A percentile compares a stretch with the other conserved stretches of the same genome.
phyloP scores from a whole-genome alignment of 768 basidiomycete genomes.

The Phaffia tasmanica region DNA sequence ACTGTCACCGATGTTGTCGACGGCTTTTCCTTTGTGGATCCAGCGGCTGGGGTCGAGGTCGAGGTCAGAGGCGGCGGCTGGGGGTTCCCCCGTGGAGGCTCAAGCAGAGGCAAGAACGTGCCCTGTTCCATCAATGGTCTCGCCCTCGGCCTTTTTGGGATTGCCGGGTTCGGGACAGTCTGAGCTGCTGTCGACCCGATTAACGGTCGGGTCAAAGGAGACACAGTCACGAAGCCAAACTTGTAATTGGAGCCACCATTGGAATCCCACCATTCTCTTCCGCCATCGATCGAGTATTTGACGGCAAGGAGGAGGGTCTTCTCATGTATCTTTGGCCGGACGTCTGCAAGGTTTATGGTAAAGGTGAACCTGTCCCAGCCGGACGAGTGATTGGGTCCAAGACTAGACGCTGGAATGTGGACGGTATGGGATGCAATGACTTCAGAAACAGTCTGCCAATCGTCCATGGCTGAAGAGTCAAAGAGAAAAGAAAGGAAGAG shows the following conservation, averaged over 20 bases:
- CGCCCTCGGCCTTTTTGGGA: too few species aligned
- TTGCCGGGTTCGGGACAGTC: too few species aligned
- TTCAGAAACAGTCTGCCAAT: conserved; percentile 93
- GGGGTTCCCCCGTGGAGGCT: too few species aligned
- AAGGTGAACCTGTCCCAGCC: conserved; percentile 65
- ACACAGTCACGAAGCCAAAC: conserved; percentile 64
- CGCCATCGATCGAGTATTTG: conserved; percentile 53
- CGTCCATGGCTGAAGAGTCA: conserved; percentile 71
- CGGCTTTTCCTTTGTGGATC: too few species aligned
- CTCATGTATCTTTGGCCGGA: conserved; percentile 63
- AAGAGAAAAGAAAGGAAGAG: neutral
- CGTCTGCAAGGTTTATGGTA: conserved; percentile 60
- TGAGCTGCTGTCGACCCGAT: too few species aligned
- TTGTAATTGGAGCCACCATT: conserved; percentile 68
- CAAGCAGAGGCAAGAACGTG: too few species aligned
- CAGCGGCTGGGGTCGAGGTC: too few species aligned
- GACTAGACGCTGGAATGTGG: conserved; percentile 33
- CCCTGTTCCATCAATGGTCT: too few species aligned
- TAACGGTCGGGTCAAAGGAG: too few species aligned
- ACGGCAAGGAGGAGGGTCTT: conserved; percentile 72
- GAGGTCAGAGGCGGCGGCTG: too few species aligned
- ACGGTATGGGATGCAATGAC: conserved; percentile 51
- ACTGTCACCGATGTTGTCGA: too few species aligned
- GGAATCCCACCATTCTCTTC: conserved; percentile 85
- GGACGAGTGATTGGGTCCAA: conserved; percentile 30